A percentile compares a stretch with the other conserved stretches of the same genome.
Evolutionary conservation across 2,329 filamentous ascomycete species (phyloP).

Genomic region (Rhinocladiella mackenziei): DNA sequence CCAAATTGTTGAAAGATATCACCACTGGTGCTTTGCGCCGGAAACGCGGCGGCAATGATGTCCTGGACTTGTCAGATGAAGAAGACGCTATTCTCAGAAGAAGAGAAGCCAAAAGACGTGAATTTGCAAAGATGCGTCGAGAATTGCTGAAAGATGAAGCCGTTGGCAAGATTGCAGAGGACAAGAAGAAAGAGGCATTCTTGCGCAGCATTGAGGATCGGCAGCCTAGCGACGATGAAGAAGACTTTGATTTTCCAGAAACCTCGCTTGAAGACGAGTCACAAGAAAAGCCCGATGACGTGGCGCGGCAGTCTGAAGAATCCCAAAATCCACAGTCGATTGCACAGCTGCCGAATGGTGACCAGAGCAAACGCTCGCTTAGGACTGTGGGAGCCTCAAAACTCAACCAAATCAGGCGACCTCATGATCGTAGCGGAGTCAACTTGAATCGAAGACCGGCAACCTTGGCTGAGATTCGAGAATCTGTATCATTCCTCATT

Average conservation of each 20-base stretch:
- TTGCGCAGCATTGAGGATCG: constrained; percentile 83
- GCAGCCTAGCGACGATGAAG: constrained; percentile 66
- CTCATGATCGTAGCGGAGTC: constrained; percentile 60
- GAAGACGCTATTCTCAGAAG: constrained; percentile 79
- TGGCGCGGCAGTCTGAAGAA: constrained; percentile 32
- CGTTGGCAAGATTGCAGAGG: constrained; percentile 82
- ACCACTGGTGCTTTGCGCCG: constrained; percentile 82
- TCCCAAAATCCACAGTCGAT: constrained; percentile 39
- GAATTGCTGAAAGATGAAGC: constrained; percentile 84
- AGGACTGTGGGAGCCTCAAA: constrained; percentile 45
- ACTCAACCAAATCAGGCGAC: constrained; percentile 54
- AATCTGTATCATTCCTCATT: constrained; percentile 77
- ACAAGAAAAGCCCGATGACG: constrained; percentile 14
- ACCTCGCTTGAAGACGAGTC: constrained; percentile 34
- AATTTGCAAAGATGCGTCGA: constrained; percentile 88
- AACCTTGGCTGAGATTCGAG: constrained; percentile 73
- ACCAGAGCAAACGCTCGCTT: constrained; percentile 37
- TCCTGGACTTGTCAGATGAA: constrained; percentile 82
- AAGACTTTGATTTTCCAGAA: constrained; percentile 55
- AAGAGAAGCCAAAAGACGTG: constrained; percentile 74
- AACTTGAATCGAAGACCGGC: constrained; percentile 69
- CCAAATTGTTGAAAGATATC: constrained; percentile 89
- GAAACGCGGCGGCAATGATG: constrained; percentile 69
- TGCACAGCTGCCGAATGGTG: too few species aligned
- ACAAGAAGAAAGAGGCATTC: constrained; percentile 86